These are phyloP conservation scores for Kodamaea jinghongensis DNA, from an alignment of 805 yeast species.

Conservation along the genomic window DNA sequence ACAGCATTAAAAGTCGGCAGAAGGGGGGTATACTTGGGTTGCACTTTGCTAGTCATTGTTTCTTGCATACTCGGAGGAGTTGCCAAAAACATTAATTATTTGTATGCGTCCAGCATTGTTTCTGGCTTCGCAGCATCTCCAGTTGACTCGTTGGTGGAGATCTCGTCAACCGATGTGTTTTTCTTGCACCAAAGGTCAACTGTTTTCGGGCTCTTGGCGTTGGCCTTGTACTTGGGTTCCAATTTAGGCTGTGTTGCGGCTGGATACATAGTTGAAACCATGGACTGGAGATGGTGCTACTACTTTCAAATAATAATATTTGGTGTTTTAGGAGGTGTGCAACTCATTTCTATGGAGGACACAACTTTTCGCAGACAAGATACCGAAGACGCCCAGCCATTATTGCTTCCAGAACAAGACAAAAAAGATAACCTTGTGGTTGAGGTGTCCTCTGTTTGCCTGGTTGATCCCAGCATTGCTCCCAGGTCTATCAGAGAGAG, in stretches of 20 bases:
- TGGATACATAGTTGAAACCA: conserved; percentile 37
- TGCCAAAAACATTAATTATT: conserved; percentile 18
- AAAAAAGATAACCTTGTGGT: no score
- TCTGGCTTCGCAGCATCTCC: conserved; percentile 41
- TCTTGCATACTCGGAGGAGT: conserved; percentile 32
- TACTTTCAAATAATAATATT: conserved; percentile 32
- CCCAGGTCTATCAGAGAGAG: conserved; percentile 36
- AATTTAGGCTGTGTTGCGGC: conserved; percentile 45
- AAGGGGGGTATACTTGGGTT: conserved; percentile 25
- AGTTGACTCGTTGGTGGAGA: conserved; percentile 46
- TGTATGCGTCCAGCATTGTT: conserved; percentile 23
- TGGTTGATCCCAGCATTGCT: conserved; percentile 14
- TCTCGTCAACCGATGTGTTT: conserved; percentile 44
- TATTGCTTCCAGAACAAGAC: no score
- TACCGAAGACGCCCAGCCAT: no score
- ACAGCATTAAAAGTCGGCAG: conserved; percentile 30
- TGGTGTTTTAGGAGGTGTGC: conserved; percentile 29
- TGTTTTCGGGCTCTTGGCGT: conserved; percentile 28
- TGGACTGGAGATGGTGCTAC: conserved; percentile 44
- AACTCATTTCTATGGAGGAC: conserved; percentile 42
- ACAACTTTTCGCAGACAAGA: conserved; percentile 36
- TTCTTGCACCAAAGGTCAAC: conserved; percentile 43
- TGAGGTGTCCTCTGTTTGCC: background rate
- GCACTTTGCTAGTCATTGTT: conserved; percentile 25
- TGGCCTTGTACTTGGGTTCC: conserved; percentile 44